Base-by-base conservation (phyloP, 345 rosid species). In the Clausena lansium region DNA sequence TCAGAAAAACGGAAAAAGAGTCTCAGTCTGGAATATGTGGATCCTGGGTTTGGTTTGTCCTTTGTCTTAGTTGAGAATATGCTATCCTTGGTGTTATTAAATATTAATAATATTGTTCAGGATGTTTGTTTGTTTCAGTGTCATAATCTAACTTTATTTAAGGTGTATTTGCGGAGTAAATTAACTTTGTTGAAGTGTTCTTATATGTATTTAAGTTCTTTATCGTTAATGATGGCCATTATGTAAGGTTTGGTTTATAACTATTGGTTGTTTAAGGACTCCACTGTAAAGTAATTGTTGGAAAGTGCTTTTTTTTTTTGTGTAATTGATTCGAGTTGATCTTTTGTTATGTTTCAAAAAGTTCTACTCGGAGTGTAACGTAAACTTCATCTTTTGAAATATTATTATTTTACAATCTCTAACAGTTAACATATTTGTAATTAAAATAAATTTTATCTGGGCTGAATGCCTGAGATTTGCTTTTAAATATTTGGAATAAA, bases 21-120 rank as follows among this genome's bases (percentile, higher is more conserved):
- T 45, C 0, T 45, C 50, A 4, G 50, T 14, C 11, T 8, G 67
- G 35, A 61, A 27, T 62, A 64, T 70, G 75, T 52, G 59, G 25
- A 33, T 73, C 41, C 27, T 76, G 75, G 68, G 75, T 39, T 73
- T 75, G 76, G 74, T 71, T 71, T 70, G 60, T n/a, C 33, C 33
- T 59, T 27, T 68, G 1, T n/a, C 35, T 14, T 75, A 28, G 13
- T 15, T 73, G 2, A 25, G 27, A 17, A 20, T 52, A 7, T 70
- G 61, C 75, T 35, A 36, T 72, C 65, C 47, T 22, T 57, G 9
- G 15, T 68, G 45, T 20, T 9, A 65, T 20, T 65, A 19, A 2
- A 0, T 64, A 3, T 20, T 64, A 35, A 28, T 50, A 8, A 27
- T 47, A 28, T 4, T 30, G 2, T 52, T 70, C 38, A 52, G 24